phyloP scores from a whole-genome alignment of 495 filamentous ascomycete genomes.

The Xylaria acuta region DNA sequence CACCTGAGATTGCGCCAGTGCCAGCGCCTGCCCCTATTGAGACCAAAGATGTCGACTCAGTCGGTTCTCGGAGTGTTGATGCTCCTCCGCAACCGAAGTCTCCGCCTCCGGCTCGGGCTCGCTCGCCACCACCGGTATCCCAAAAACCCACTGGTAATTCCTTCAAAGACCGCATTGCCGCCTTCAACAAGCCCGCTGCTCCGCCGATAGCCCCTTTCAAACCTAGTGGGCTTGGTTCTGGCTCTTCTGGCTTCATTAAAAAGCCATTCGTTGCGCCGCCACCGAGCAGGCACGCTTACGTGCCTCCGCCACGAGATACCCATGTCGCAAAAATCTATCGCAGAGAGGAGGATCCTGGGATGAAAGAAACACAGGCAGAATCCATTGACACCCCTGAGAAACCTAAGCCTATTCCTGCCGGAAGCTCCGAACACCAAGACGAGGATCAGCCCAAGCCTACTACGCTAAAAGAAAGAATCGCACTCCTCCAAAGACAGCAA shows the following conservation, averaged over 20 bases:
- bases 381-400: slow-evolving; percentile 62
- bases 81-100: slow-evolving; percentile 42
- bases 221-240: slow-evolving; percentile 64
- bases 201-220: slow-evolving; percentile 89
- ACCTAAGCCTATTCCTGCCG: slow-evolving; percentile 60
- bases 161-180: slow-evolving; percentile 93
- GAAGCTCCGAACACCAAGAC: slow-evolving; percentile 58
- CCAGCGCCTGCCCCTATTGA: slow-evolving; percentile 50
- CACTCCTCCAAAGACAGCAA: slow-evolving; percentile 91
- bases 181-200: slow-evolving; percentile 90
- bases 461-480: slow-evolving; percentile 93
- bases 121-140: slow-evolving; percentile 68
- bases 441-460: slow-evolving; percentile 87
- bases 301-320: slow-evolving; percentile 70
- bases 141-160: slow-evolving; percentile 80
- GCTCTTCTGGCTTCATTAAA: slow-evolving; percentile 79
- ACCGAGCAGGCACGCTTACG: slow-evolving; percentile 89
- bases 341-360: slow-evolving; percentile 87
- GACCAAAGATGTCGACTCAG: slow-evolving; percentile 40
- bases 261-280: slow-evolving; percentile 98
- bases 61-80: slow-evolving; percentile 31
- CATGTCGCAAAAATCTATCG: slow-evolving; percentile 78
- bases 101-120: slow-evolving; percentile 52
- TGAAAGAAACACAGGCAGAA: slow-evolving; percentile 69
- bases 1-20: slow-evolving; percentile 46